Evolutionary conservation across 805 yeast species (phyloP).

Genomic region (Pichia membranifaciens): DNA sequence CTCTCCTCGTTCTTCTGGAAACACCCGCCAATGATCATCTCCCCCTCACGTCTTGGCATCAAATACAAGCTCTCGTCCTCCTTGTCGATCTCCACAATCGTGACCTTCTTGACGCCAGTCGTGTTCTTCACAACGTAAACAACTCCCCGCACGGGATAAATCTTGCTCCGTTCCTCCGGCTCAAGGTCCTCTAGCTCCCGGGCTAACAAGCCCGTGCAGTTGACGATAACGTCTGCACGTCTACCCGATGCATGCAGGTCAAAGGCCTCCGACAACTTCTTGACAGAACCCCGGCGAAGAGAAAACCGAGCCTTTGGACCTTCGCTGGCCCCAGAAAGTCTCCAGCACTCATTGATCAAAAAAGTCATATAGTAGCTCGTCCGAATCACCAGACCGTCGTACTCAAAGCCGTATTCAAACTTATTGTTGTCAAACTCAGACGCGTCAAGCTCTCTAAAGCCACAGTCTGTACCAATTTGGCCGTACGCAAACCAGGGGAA

Average conservation of each 20-base stretch:
- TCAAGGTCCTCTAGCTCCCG: conserved; percentile 38
- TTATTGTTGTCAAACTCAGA: conserved; percentile 33
- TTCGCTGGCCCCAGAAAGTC: conserved; percentile 12
- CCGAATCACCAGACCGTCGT: conserved; percentile 31
- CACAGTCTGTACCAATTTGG: conserved; percentile 23
- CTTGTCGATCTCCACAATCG: conserved; percentile 25
- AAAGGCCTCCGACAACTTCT: conserved; percentile 46
- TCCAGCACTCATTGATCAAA: conserved; percentile 29
- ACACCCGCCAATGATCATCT: conserved; percentile 59
- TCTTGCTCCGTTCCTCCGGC: conserved; percentile 17
- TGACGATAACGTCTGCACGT: conserved; percentile 47
- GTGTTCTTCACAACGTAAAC: conserved; percentile 47
- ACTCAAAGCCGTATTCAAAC: conserved; percentile 39
- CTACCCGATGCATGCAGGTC: conserved; percentile 32
- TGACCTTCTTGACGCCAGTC: conserved; percentile 25
- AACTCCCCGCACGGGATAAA: conserved; percentile 57
- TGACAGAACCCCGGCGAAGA: conserved; percentile 38
- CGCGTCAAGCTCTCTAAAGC: conserved; percentile 30
- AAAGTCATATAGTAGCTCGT: conserved; percentile 27
- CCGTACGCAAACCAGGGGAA: conserved; percentile 43
- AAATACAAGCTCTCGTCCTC: conserved; percentile 47
- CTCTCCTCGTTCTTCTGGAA: conserved; percentile 21
- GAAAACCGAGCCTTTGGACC: conserved; percentile 38
- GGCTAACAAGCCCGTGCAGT: conserved; percentile 52
- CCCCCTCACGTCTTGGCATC: conserved; percentile 74